Evolutionary conservation across 1,284 basidiomycete genomes (phyloP).

Genomic region (Cronartium quercuum): DNA sequence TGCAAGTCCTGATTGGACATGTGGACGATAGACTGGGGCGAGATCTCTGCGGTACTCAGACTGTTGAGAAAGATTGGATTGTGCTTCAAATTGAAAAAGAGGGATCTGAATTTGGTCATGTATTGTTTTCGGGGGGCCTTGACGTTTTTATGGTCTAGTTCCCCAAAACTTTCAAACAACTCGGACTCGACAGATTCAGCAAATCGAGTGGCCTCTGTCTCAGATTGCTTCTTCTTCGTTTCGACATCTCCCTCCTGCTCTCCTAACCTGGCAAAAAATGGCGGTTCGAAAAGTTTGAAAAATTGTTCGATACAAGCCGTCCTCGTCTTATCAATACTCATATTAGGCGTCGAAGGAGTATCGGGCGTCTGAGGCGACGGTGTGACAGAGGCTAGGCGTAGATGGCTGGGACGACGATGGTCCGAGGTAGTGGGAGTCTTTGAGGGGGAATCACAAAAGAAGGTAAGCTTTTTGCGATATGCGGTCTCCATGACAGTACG

Average conservation of each 20-base stretch:
- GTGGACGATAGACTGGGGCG: conserved; percentile 54
- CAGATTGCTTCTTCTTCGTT: background rate
- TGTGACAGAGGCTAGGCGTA: conserved; percentile 11
- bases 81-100: conserved; percentile 32
- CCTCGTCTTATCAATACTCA: conserved; percentile 21
- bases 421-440: conserved; percentile 23
- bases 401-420: conserved; percentile 16
- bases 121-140: conserved; percentile 34
- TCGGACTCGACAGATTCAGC: conserved; percentile 33
- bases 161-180: conserved; percentile 28
- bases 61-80: conserved; percentile 26
- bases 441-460: background rate
- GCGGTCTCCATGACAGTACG: background rate
- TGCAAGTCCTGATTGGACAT: conserved; percentile 80
- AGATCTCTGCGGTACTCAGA: conserved; percentile 18
- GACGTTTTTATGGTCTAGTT: conserved; percentile 23
- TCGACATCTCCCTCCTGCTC: background rate
- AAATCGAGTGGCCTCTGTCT: conserved; percentile 10
- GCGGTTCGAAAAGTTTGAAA: conserved; percentile 29
- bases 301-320: conserved; percentile 34
- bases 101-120: conserved; percentile 30
- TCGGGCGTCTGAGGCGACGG: conserved; percentile 17
- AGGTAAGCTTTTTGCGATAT: background rate
- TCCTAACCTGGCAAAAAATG: conserved; percentile 1
- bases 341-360: background rate